Percentiles rank a stretch among this genome's conserved stretches.
phyloP scores from a whole-genome alignment of 2,329 filamentous ascomycete species.

The Penicillium oxalicum region DNA sequence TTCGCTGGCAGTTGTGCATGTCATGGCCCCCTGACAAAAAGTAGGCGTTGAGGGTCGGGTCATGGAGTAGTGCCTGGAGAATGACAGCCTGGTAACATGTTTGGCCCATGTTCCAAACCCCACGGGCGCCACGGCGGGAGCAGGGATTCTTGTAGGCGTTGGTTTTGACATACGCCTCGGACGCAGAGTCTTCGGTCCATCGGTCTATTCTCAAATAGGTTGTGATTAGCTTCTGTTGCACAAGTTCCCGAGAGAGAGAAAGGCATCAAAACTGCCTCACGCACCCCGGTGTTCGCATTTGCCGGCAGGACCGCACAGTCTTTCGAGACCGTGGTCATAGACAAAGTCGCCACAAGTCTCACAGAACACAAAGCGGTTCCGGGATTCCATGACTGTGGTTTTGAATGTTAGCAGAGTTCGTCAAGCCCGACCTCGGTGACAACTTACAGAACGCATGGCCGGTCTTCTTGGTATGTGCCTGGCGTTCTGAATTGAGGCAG shows the following conservation, averaged over 20 bases:
- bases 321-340: slow-evolving; percentile 38
- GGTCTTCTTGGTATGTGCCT: slow-evolving; percentile 33
- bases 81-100: slow-evolving; percentile 98
- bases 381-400: slow-evolving; percentile 36
- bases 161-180: slow-evolving; percentile 67
- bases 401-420: not conserved
- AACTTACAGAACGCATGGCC: slow-evolving; percentile 39
- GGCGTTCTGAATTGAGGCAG: slow-evolving; percentile 28
- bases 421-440: not conserved
- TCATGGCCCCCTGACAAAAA: slow-evolving; percentile 89
- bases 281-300: slow-evolving; percentile 14
- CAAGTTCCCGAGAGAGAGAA: not conserved
- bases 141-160: slow-evolving; percentile 79
- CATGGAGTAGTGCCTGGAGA: slow-evolving; percentile 86
- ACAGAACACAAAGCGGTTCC: slow-evolving; percentile 36
- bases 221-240: not conserved
- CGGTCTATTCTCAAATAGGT: slow-evolving; percentile 29
- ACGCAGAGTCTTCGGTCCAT: slow-evolving; percentile 48
- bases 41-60: slow-evolving; percentile 83
- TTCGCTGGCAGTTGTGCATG: slow-evolving; percentile 58
- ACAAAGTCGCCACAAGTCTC: slow-evolving; percentile 38
- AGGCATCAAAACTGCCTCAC: not conserved
- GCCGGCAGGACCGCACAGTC: slow-evolving; percentile 22
- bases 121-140: slow-evolving; percentile 78
- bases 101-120: slow-evolving; percentile 95